Evolutionary conservation across 2,329 filamentous ascomycete genomes (phyloP).

Genomic region (Colletotrichum scovillei): DNA sequence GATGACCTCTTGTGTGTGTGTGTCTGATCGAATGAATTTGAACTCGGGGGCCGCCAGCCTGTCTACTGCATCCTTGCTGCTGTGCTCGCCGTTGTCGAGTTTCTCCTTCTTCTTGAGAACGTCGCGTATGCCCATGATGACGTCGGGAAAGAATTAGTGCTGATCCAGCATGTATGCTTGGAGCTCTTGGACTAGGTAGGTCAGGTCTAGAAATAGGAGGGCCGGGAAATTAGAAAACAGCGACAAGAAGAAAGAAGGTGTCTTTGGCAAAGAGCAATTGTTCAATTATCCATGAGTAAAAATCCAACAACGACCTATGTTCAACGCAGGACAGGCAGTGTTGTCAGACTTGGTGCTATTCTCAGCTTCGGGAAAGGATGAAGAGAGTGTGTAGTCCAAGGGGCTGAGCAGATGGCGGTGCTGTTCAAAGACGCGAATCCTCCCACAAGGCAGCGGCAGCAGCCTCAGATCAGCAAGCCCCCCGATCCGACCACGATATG

Average conservation of each 20-base stretch:
- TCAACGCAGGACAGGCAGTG: background rate
- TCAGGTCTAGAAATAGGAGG: background rate
- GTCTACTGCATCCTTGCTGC: conserved; percentile 48
- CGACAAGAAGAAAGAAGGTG: background rate
- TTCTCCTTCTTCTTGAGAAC: conserved; percentile 66
- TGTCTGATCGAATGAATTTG: conserved; percentile 87
- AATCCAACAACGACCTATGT: conserved; percentile 7
- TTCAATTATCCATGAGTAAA: conserved; percentile 12
- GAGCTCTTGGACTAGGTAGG: background rate
- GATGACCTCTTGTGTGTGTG: conserved; percentile 81
- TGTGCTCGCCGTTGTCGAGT: conserved; percentile 48
- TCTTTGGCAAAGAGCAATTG: background rate
- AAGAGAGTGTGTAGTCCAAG: background rate
- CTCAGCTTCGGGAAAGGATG: conserved; percentile 22
- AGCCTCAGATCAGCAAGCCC: background rate
- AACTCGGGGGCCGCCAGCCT: conserved; percentile 69
- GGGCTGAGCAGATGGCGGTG: conserved; percentile 32
- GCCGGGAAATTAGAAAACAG: background rate
- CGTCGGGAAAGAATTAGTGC: conserved; percentile 19
- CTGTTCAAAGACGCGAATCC: conserved; percentile 16
- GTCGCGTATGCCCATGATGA: conserved; percentile 62
- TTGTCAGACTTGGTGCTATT: conserved; percentile 27
- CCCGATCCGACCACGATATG: background rate
- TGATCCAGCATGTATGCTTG: background rate
- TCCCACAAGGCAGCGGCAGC: conserved; percentile 4